Evolutionary conservation across 768 basidiomycete genomes (phyloP), one percentile per base, ranked within the genome.

Genomic region (Hemileccinum rubropunctum): DNA sequence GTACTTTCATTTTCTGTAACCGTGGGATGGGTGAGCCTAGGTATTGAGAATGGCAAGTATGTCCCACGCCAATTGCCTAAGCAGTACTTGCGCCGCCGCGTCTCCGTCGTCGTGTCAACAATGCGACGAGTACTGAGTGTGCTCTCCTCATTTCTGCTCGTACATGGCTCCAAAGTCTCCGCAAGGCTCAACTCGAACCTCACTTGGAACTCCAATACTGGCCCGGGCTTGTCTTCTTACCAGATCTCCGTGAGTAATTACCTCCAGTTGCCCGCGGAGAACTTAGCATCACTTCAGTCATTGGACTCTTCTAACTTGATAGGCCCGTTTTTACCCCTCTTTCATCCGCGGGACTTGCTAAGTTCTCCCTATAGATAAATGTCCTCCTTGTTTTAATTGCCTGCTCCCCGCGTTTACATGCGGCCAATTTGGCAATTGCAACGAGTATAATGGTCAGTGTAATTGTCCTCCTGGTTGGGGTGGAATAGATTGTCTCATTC

Each of bases 401-500:
- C 76, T 92, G 47, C 76, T 99, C 14, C 93, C 94, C 0, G 88
- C 82, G 0, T 98, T 95, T 69, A 86, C 78, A 0, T 99, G 95
- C 63, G 92, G 92, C 1, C 92, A 98, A 68, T 97, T 83, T 57
- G 95, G 93, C 23, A 73, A 83, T 38, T 99, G 97, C 71, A 86
- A 95, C 62, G 77, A 82, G 42, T 98, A 88, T 63, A 84, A 98
- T 63, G 97, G 97, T 2, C 93, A 97, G 60, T 99, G 97, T 71
- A 86, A 92, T 63, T 99, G 97, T 62, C 93, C 94, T 1, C 80
- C 91, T 36, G 97, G 97, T n/a, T 99, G 95, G 84, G 91, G 93
- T 40, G 97, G 97, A 1, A 87, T 94, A 33, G 95, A 98, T 62
- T 99, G 97, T 71, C 71, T 97, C 45, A 81, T 81, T 8, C 95